These are phyloP conservation scores for Balamuthia mandrillaris DNA, from an alignment of 208 protist species.

Conservation along the genomic window DNA sequence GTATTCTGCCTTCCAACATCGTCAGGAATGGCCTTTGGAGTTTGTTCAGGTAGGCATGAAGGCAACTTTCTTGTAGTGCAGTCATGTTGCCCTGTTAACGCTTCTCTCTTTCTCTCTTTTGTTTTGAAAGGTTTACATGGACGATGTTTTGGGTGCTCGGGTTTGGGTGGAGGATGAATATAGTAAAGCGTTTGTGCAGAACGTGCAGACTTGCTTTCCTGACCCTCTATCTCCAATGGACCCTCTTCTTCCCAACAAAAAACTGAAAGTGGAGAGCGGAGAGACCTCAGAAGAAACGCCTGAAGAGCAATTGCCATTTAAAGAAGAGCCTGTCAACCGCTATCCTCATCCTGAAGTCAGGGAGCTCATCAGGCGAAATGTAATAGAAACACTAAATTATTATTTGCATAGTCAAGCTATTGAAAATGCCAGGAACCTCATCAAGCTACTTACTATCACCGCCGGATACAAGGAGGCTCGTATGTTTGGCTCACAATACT, in stretches of 20 bases:
- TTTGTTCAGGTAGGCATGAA: background rate
- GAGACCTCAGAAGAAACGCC: no score
- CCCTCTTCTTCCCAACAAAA: no score
- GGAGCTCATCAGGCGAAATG: background rate
- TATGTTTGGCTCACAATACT: background rate
- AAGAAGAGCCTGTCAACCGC: no score
- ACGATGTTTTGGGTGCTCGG: background rate
- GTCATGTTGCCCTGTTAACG: background rate
- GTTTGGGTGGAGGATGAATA: slow-evolving; percentile 35
- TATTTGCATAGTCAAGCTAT: background rate
- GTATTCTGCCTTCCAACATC: background rate
- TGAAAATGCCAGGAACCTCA: background rate
- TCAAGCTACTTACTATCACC: slow-evolving; percentile 8
- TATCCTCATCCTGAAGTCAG: background rate
- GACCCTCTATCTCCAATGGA: background rate
- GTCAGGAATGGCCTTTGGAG: slow-evolving; percentile 12
- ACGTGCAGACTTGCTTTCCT: slow-evolving; percentile 2
- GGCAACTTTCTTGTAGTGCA: background rate
- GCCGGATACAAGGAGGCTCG: slow-evolving; percentile 12
- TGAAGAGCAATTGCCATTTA: no score
- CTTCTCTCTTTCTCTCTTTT: background rate
- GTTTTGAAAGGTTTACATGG: background rate
- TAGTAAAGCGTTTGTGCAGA: background rate
- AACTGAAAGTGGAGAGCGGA: no score
- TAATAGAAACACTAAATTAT: background rate